A percentile compares a stretch with the other conserved stretches of the same genome.
Conservation (phyloP, 306 rosid species). For the Dalbergia cultrata region DNA sequence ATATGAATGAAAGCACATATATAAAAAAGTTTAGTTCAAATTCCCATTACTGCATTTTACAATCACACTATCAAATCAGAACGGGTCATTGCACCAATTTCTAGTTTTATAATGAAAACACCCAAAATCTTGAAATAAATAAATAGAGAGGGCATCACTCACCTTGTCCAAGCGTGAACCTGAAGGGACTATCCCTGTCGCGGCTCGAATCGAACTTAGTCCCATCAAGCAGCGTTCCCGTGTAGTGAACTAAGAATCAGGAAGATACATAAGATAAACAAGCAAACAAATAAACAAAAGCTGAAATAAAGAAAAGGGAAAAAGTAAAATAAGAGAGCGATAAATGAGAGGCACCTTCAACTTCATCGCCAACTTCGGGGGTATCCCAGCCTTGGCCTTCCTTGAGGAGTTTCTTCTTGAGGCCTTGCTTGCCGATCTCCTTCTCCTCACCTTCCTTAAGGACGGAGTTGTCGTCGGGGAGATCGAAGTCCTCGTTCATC, state of each 20-base stretch:
- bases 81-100: not conserved
- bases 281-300: not conserved
- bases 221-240: slow-evolving; percentile 93
- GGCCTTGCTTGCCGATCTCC: slow-evolving; percentile 82
- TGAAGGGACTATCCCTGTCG: slow-evolving; percentile 74
- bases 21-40: not conserved
- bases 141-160: not conserved
- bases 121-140: not conserved
- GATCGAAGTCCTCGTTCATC: slow-evolving; percentile 76
- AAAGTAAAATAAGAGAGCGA: not conserved
- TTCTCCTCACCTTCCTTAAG: slow-evolving; percentile 91
- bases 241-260: slow-evolving; percentile 72
- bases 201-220: slow-evolving; percentile 96
- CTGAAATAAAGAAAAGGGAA: not conserved
- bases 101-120: not conserved
- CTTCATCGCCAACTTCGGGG: slow-evolving; percentile 92
- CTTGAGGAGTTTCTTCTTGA: slow-evolving; percentile 91
- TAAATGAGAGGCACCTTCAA: slow-evolving; percentile 62
- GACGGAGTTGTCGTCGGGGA: slow-evolving; percentile 52
- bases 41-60: not conserved
- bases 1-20: not conserved
- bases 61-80: not conserved
- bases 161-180: slow-evolving; percentile 98
- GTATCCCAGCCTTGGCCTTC: slow-evolving; percentile 83
- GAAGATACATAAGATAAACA: not conserved